Conservation (phyloP, 1,139 yeast genomes). For the Saccharomyces uvarum region DNA sequence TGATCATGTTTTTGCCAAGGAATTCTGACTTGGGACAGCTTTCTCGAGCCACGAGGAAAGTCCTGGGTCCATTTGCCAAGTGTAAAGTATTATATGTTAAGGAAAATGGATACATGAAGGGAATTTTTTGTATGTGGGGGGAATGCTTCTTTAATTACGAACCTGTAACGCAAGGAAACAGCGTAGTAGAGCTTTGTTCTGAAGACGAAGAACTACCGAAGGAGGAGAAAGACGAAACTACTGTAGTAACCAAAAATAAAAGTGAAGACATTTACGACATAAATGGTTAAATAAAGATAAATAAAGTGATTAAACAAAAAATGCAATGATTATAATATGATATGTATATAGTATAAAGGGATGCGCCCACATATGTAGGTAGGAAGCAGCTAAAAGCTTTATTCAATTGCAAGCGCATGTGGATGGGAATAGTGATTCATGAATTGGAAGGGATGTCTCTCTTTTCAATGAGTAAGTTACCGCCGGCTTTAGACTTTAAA, state of each 20-base stretch:
- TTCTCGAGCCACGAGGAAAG: slow-evolving; percentile 38
- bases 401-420: not conserved
- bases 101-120: slow-evolving; percentile 42
- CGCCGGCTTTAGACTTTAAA: slow-evolving; percentile 15
- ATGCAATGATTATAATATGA: not conserved
- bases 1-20: slow-evolving; percentile 71
- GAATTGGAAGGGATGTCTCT: slow-evolving; percentile 23
- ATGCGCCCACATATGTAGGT: not conserved
- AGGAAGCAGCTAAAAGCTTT: not conserved
- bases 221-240: slow-evolving; percentile 1
- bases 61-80: slow-evolving; percentile 40
- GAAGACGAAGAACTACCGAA: slow-evolving; percentile 1
- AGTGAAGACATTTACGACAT: not conserved
- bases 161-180: slow-evolving; percentile 2
- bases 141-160: slow-evolving; percentile 25
- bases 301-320: not conserved
- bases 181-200: not conserved
- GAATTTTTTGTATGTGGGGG: slow-evolving; percentile 58
- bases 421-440: slow-evolving; percentile 3
- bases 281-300: not conserved
- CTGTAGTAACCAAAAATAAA: not conserved
- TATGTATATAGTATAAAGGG: not conserved
- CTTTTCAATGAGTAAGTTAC: slow-evolving; percentile 15
- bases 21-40: slow-evolving; percentile 57
- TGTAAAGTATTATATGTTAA: slow-evolving; percentile 45